Conservation (phyloP, 139 green algal genomes). For the Desmodesmus armatus region DNA sequence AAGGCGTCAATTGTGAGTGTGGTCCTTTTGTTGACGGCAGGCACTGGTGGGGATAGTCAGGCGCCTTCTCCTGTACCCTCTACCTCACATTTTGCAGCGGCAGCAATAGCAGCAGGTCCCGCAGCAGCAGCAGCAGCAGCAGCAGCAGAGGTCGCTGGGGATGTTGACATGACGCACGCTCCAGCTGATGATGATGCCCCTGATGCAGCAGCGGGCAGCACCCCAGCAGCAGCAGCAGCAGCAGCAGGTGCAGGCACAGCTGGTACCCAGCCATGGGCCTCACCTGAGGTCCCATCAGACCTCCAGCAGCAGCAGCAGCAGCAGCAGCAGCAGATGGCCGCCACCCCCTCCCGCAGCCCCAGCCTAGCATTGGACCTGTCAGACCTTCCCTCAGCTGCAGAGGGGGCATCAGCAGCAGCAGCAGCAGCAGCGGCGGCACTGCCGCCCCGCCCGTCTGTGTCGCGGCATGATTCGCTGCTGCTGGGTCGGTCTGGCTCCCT, state of each 20-base stretch:
- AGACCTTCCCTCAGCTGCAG: background rate
- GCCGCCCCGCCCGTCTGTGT: background rate
- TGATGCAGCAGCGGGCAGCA: slow-evolving; percentile 10
- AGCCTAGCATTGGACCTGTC: no score
- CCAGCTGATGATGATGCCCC: slow-evolving; percentile 1
- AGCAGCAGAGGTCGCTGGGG: background rate
- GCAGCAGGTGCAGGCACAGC: slow-evolving; percentile 11
- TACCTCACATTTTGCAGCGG: background rate
- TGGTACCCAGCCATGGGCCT: background rate
- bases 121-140: background rate
- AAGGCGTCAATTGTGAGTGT: no score
- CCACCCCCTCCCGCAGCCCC: no score
- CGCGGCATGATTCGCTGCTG: background rate
- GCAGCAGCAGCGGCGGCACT: background rate
- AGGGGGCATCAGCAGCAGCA: background rate
- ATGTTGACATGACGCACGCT: background rate
- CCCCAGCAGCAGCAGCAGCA: background rate
- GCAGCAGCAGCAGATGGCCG: no score
- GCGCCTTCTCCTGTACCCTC: no score
- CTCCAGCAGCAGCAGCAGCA: background rate
- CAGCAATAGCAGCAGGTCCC: background rate
- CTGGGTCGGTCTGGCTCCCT: background rate
- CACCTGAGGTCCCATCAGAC: background rate
- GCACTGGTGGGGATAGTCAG: no score
- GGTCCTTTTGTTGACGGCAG: background rate